These are phyloP conservation scores for Blastosporella zonata DNA, from an alignment of 1,284 basidiomycete species.

Conservation along the genomic window DNA sequence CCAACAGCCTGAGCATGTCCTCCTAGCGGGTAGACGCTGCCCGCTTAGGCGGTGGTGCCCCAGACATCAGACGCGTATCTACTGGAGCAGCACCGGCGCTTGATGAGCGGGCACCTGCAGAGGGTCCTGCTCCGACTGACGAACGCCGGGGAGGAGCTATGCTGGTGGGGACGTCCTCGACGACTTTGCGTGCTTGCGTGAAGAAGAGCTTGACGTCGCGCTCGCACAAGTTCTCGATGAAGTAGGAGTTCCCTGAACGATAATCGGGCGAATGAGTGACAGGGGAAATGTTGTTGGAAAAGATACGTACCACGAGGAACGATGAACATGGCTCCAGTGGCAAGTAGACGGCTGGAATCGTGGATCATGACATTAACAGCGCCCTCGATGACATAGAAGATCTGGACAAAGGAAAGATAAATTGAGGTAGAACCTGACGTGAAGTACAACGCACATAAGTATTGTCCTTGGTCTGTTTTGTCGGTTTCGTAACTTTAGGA, in stretches of 20 bases:
- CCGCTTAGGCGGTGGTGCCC: slow-evolving; percentile 9
- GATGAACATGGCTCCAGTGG: slow-evolving; percentile 86
- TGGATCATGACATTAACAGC: slow-evolving; percentile 86
- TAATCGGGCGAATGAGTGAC: slow-evolving; percentile 1
- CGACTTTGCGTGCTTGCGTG: slow-evolving; percentile 83
- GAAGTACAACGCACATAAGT: slow-evolving; percentile 67
- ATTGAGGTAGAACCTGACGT: slow-evolving; percentile 3
- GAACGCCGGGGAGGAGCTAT: slow-evolving; percentile 14
- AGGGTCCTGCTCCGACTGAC: slow-evolving; percentile 7
- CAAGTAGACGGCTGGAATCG: slow-evolving; percentile 72
- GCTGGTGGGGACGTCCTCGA: slow-evolving; percentile 1
- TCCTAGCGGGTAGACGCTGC: slow-evolving; percentile 11
- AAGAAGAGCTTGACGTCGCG: slow-evolving; percentile 87
- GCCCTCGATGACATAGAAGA: slow-evolving; percentile 87
- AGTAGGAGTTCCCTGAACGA: slow-evolving; percentile 80
- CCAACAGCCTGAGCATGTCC: not conserved
- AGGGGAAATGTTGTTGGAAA: not conserved
- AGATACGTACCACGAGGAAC: slow-evolving; percentile 76
- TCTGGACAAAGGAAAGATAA: slow-evolving; percentile 40
- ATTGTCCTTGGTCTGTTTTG: slow-evolving; percentile 92
- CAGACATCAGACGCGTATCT: slow-evolving; percentile 12
- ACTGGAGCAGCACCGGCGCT: slow-evolving; percentile 12
- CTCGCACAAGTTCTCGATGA: slow-evolving; percentile 83
- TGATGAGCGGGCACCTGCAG: slow-evolving; percentile 14
- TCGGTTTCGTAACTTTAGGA: slow-evolving; percentile 74